phyloP scores from a whole-genome alignment of 139 green algal species.

The Zygnema circumcarinatum region DNA sequence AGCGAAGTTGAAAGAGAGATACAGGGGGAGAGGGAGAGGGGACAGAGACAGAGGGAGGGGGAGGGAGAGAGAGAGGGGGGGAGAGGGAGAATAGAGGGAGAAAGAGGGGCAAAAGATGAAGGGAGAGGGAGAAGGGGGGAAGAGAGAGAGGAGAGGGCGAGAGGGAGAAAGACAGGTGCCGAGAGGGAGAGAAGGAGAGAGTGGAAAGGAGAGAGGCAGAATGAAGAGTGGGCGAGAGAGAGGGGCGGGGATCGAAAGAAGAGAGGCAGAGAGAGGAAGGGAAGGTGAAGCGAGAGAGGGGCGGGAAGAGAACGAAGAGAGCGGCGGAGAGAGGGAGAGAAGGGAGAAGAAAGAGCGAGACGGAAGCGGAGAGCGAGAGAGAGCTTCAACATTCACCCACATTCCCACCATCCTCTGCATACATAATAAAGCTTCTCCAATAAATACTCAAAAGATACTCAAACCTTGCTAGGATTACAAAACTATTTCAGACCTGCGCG shows the following conservation, averaged over 20 bases:
- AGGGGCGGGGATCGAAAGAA: background rate
- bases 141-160: background rate
- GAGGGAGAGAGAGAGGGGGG: background rate
- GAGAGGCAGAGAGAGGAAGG: background rate
- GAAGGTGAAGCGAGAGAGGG: background rate
- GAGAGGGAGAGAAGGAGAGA: background rate
- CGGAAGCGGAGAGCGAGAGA: background rate
- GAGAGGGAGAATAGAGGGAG: background rate
- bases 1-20: background rate
- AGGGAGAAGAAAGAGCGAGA: background rate
- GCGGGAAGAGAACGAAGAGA: background rate
- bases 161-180: background rate
- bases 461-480: background rate
- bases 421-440: background rate
- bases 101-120: background rate
- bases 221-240: background rate
- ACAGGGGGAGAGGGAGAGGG: background rate
- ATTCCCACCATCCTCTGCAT: background rate
- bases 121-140: background rate
- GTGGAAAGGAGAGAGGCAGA: background rate
- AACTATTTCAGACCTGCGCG: background rate
- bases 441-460: background rate
- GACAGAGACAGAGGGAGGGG: background rate
- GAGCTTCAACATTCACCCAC: background rate
- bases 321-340: background rate